Evolutionary conservation across 2,329 filamentous ascomycete genomes (phyloP), one percentile per base, ranked within the genome.

Genomic region (Neonectria hederae): DNA sequence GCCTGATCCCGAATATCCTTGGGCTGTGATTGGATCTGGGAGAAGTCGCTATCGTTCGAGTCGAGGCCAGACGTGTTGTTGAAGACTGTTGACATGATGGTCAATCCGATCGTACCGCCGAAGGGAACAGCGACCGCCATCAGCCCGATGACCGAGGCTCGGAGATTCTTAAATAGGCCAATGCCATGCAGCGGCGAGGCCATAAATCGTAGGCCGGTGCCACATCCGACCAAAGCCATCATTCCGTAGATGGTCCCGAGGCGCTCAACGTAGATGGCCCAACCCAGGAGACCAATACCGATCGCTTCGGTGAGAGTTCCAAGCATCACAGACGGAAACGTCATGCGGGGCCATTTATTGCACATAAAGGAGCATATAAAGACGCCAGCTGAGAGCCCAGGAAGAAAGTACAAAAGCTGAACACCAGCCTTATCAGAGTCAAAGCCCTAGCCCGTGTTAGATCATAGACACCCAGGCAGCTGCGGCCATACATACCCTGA

Each of bases 81-180:
- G 75, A 91, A 91, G 1, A 92, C 88, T 9, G 86, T 83, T 14
- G 88, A 84, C 89, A 92, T 91, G 70, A 92, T 83, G 0, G 89
- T 90, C 49, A 91, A 80, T 0, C 85, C 86, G 3, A 92, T 76
- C 0, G 89, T 90, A 13, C 90, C 89, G 4, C 90, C 89, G 24
- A 92, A 85, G 0, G 88, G 87, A 17, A 86, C 63, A 2, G 87
- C 83, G 57, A 92, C 86, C 0, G 83, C 81, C 75, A 90, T 83
- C 10, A 92, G 74, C 0, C 85, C 87, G 60, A 89, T 83, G 4
- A 90, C 86, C 0, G 84, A 80, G 0, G 89, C 84, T 13, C 90
- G 85, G 28, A 83, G 78, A 4, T 82, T 76, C 0, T 86, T 87
- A 76, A 89, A 90, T 63, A 88, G 84, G 0, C 86, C 90, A 0